These are phyloP conservation scores for Castanospermum australe DNA, from an alignment of 306 rosid species.

Conservation along the genomic window DNA sequence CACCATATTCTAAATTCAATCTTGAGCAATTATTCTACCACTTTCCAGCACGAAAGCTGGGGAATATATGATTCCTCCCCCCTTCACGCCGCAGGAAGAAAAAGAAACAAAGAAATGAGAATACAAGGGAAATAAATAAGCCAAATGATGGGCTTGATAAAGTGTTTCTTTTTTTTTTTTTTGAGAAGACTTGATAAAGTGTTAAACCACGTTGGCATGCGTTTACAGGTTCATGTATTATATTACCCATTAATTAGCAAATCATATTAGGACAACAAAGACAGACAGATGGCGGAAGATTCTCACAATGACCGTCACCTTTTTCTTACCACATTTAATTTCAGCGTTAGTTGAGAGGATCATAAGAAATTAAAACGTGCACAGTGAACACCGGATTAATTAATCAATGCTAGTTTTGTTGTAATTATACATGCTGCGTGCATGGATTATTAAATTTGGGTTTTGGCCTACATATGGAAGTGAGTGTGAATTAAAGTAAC, in stretches of 20 bases:
- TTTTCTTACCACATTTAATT: constrained; percentile 6
- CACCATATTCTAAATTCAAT: constrained; percentile 30
- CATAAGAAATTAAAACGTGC: constrained; percentile 21
- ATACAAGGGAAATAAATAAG: neutral
- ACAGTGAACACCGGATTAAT: neutral
- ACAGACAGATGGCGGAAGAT: constrained; percentile 27
- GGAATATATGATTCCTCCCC: constrained; percentile 26
- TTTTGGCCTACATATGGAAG: constrained; percentile 48
- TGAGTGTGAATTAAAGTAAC: constrained; percentile 39
- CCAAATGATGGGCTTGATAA: constrained; percentile 34
- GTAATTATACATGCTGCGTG: constrained; percentile 40
- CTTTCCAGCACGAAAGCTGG: constrained; percentile 54
- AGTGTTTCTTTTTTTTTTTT: no score
- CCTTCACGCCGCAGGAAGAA: neutral
- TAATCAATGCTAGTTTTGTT: constrained; percentile 2
- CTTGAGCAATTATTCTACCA: constrained; percentile 28
- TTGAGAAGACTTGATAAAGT: constrained; percentile 32
- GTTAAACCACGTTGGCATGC: constrained; percentile 33
- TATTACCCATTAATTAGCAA: constrained; percentile 16
- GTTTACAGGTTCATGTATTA: constrained; percentile 34
- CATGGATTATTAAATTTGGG: constrained; percentile 35
- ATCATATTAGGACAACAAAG: constrained; percentile 22
- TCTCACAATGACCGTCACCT: constrained; percentile 15
- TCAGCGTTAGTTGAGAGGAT: constrained; percentile 7
- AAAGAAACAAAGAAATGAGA: neutral